Evolutionary conservation across 2,329 filamentous ascomycete species (phyloP).

Genomic region (Botrytis pseudocinerea): DNA sequence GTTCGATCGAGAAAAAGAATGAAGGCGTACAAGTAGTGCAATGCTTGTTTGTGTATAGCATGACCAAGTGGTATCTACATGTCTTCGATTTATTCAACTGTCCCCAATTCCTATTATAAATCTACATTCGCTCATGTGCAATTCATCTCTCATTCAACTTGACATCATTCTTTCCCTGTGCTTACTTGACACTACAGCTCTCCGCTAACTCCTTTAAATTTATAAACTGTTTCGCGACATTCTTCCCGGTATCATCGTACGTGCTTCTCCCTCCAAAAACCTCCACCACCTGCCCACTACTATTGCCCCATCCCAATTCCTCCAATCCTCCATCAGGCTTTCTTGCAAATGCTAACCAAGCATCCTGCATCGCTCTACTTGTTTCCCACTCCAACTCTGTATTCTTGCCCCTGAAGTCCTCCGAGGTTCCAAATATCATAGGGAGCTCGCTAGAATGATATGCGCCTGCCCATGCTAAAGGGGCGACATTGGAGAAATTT

Average conservation of each 20-base stretch:
- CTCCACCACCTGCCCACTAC: background rate
- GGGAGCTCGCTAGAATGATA: background rate
- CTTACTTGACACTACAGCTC: background rate
- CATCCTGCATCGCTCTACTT: background rate
- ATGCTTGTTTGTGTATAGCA: too few relatives aligned
- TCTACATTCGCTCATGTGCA: background rate
- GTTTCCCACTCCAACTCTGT: background rate
- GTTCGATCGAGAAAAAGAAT: too few relatives aligned
- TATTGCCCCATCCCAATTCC: background rate
- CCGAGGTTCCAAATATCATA: background rate
- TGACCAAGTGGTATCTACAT: too few relatives aligned
- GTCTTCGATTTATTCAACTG: too few relatives aligned
- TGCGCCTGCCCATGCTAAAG: background rate
- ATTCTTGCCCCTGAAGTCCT: background rate
- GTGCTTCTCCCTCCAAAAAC: background rate
- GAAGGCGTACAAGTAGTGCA: rapidly evolving
- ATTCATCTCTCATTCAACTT: background rate
- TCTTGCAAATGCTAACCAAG: background rate
- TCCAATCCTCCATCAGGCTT: background rate
- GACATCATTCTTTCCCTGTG: too few relatives aligned
- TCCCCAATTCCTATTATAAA: background rate
- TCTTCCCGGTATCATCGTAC: background rate
- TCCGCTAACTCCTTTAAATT: background rate
- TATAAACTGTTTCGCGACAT: background rate
- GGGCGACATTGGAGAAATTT: background rate